phyloP scores from a whole-genome alignment of 2,329 filamentous ascomycete species.

The Hypoxylon sp. region DNA sequence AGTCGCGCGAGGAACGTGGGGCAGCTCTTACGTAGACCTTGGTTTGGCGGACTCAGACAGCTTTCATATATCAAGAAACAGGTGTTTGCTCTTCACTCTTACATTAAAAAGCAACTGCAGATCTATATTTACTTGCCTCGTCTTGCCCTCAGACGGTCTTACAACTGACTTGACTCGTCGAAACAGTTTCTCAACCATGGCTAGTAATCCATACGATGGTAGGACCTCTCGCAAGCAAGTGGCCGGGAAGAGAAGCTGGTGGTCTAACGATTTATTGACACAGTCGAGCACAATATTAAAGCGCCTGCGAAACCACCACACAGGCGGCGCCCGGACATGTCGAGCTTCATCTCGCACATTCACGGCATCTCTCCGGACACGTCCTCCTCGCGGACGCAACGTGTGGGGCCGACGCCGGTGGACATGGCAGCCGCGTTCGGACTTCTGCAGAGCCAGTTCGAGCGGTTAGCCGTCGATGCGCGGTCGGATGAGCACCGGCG shows the following conservation, averaged over 20 bases:
- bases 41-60: neutral
- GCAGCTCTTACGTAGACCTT: constrained; percentile 15
- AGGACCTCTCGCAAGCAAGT: constrained; percentile 8
- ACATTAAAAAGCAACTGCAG: too few relatives aligned
- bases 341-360: constrained; percentile 66
- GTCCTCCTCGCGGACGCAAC: constrained; percentile 53
- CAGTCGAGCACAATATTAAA: constrained; percentile 72
- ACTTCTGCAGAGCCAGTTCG: constrained; percentile 66
- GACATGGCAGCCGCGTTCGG: constrained; percentile 65
- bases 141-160: neutral
- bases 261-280: neutral
- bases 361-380: constrained; percentile 56
- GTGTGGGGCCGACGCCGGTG: constrained; percentile 66
- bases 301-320: constrained; percentile 50
- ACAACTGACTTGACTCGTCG: neutral
- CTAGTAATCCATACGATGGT: constrained; percentile 48
- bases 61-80: too few relatives aligned
- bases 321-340: constrained; percentile 67
- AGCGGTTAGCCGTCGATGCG: constrained; percentile 58
- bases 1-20: neutral
- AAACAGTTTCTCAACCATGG: constrained; percentile 38
- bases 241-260: neutral
- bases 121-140: neutral
- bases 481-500: constrained; percentile 57
- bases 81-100: neutral